Conservation (phyloP, 73 alveolate species). For the Diophrys sp. region DNA sequence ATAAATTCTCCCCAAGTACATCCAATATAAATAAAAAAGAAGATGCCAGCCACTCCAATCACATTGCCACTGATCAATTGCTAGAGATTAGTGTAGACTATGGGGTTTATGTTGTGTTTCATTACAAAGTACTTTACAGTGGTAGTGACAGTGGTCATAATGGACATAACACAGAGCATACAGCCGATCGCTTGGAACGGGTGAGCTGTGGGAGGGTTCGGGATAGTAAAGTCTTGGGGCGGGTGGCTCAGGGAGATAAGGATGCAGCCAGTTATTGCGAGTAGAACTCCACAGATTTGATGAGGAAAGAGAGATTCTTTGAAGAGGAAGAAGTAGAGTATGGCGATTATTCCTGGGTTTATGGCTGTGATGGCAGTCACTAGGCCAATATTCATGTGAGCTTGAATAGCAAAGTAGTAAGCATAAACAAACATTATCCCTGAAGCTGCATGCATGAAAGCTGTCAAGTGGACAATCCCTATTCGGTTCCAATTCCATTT, state of each 20-base stretch:
- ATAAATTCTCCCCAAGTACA: background rate
- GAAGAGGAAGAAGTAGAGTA: background rate
- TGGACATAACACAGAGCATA: background rate
- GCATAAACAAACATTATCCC: background rate
- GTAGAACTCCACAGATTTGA: background rate
- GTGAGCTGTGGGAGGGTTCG: too few relatives aligned
- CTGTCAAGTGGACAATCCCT: background rate
- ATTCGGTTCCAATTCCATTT: background rate
- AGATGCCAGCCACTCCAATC: background rate
- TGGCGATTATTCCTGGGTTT: background rate
- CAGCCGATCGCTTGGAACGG: background rate
- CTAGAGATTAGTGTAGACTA: background rate
- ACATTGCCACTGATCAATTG: background rate
- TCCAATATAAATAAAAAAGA: background rate
- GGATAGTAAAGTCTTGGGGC: background rate
- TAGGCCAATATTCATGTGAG: background rate
- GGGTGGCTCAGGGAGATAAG: background rate
- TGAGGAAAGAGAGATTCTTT: background rate
- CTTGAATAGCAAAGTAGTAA: background rate
- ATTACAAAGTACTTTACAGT: background rate
- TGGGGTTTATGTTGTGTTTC: background rate
- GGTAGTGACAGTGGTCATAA: background rate
- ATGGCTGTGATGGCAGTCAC: background rate
- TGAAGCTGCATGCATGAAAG: background rate
- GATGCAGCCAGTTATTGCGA: background rate